Percentiles rank a stretch among this genome's conserved stretches.
phyloP scores from a whole-genome alignment of 805 yeast species.

The Torulaspora quercuum region DNA sequence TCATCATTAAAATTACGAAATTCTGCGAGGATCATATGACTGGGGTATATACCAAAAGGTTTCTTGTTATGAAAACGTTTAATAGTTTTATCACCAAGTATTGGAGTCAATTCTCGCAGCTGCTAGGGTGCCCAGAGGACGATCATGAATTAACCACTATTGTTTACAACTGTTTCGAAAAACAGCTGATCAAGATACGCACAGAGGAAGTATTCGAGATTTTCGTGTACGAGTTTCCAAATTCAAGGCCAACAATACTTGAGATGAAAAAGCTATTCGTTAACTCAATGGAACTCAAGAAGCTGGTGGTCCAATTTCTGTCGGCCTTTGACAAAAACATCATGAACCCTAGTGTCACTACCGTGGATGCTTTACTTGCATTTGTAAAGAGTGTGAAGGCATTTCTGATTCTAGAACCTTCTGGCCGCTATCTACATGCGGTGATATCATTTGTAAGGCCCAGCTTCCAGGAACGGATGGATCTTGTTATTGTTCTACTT shows the following conservation, averaged over 20 bases:
- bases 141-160: conserved; percentile 29
- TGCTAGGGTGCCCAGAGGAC: conserved; percentile 27
- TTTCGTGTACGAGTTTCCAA: conserved; percentile 49
- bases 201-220: conserved; percentile 57
- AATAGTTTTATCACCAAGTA: conserved; percentile 27
- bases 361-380: conserved; percentile 63
- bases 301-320: conserved; percentile 21
- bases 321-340: conserved; percentile 33
- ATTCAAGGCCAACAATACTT: conserved; percentile 48
- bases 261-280: conserved; percentile 57
- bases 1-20: conserved; percentile 21
- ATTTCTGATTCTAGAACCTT: conserved; percentile 75
- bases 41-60: conserved; percentile 21
- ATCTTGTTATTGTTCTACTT: conserved; percentile 66
- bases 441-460: conserved; percentile 73
- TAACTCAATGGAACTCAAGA: conserved; percentile 30
- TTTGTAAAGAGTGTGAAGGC: conserved; percentile 71
- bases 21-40: conserved; percentile 23
- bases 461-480: conserved; percentile 68
- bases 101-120: conserved; percentile 27
- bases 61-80: conserved; percentile 28
- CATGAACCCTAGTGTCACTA: conserved; percentile 78
- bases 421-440: conserved; percentile 76
- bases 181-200: conserved; percentile 40
- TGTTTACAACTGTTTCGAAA: conserved; percentile 28